These are phyloP conservation scores for Boletus fagicola DNA, from an alignment of 768 basidiomycete genomes.

Conservation along the genomic window DNA sequence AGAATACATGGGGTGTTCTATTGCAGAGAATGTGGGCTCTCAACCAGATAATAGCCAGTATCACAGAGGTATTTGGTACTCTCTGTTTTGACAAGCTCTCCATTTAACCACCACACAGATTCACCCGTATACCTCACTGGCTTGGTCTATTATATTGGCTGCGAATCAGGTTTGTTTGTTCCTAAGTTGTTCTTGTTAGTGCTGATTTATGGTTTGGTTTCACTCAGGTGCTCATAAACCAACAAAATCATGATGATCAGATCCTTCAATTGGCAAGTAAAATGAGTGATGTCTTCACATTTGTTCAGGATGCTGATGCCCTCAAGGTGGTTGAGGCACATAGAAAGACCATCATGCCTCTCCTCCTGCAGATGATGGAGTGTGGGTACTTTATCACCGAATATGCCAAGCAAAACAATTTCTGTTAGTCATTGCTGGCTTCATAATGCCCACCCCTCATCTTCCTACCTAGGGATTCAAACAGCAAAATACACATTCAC, in stretches of 20 bases:
- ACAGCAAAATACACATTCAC: too few relatives aligned
- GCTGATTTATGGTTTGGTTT: neutral
- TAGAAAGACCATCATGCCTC: neutral
- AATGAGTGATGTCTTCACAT: constrained; percentile 1
- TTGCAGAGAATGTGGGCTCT: neutral
- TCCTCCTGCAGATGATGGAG: constrained; percentile 12
- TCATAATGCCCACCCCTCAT: neutral
- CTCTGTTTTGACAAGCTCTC: neutral
- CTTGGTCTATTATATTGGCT: too few relatives aligned
- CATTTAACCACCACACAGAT: neutral
- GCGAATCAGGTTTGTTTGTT: neutral
- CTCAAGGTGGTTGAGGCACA: neutral
- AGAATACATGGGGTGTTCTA: neutral
- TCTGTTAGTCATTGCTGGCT: neutral
- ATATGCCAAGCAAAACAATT: neutral
- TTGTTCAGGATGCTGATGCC: neutral
- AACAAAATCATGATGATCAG: neutral
- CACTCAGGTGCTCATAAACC: neutral
- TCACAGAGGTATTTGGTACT: neutral
- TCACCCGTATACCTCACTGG: too few relatives aligned
- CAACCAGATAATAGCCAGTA: neutral
- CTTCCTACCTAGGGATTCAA: neutral
- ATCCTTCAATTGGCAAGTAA: neutral
- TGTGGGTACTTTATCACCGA: constrained; percentile 8
- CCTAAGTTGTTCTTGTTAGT: neutral